Conservation (phyloP, 83 land plant species). For the Picea abies region DNA sequence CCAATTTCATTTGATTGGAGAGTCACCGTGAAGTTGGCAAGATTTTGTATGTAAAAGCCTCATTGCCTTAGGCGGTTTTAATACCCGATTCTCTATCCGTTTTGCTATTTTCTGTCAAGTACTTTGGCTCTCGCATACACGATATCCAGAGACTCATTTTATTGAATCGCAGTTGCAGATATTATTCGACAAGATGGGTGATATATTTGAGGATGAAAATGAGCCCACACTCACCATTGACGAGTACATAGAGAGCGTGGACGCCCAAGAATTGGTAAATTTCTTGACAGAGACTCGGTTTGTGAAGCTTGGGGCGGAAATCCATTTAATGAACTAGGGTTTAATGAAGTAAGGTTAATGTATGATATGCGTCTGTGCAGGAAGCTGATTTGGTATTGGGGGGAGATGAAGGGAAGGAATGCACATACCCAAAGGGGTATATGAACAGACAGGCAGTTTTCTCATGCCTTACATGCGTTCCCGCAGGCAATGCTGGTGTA, state of each 20-base stretch:
- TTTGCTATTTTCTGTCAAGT: too few relatives aligned
- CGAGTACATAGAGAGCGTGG: slow-evolving; percentile 62
- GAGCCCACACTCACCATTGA: slow-evolving; percentile 48
- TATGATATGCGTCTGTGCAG: slow-evolving; percentile 29
- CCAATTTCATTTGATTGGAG: too few relatives aligned
- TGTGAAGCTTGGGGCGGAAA: background rate
- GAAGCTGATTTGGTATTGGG: slow-evolving; percentile 95
- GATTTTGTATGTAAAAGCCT: too few relatives aligned
- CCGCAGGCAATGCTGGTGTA: slow-evolving; percentile 92
- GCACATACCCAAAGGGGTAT: slow-evolving; percentile 89
- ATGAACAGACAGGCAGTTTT: slow-evolving; percentile 95
- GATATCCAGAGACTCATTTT: too few relatives aligned
- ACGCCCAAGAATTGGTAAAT: slow-evolving; percentile 58
- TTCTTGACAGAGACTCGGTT: background rate
- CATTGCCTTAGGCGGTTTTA: too few relatives aligned
- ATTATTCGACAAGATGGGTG: slow-evolving; percentile 30
- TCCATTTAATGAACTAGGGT: background rate
- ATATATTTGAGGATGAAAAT: slow-evolving; percentile 40
- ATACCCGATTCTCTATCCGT: too few relatives aligned
- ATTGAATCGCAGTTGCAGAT: too few relatives aligned
- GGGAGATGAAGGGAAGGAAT: slow-evolving; percentile 97
- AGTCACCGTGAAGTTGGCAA: too few relatives aligned
- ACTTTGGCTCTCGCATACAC: too few relatives aligned
- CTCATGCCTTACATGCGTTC: slow-evolving; percentile 89
- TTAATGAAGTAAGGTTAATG: background rate